phyloP scores from a whole-genome alignment of 2,329 filamentous ascomycete species.

The Teratosphaeriaceae sp. region DNA sequence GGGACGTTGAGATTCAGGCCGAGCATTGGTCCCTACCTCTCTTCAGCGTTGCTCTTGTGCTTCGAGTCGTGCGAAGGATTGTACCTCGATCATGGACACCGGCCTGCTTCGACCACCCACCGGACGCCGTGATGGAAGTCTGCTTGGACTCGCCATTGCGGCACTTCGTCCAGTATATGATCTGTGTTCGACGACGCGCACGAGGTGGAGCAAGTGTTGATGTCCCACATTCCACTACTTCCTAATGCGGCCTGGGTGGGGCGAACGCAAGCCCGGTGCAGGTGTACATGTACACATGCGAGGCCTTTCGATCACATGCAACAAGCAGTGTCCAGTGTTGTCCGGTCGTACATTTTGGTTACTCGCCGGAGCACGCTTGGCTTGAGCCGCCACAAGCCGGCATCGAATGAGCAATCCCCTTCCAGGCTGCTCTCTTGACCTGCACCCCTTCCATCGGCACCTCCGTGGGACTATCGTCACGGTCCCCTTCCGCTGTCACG shows the following conservation, averaged over 20 bases:
- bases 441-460: neutral
- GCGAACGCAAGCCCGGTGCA: too few relatives aligned
- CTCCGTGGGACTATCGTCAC: neutral
- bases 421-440: neutral
- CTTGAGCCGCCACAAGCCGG: neutral
- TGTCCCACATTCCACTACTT: neutral
- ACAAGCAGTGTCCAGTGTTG: too few relatives aligned
- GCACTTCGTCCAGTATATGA: too few relatives aligned
- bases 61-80: neutral
- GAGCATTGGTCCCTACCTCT: slow-evolving; percentile 4
- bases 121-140: slow-evolving; percentile 20
- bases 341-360: neutral
- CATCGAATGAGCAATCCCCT: neutral
- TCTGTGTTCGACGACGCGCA: neutral
- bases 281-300: too few relatives aligned
- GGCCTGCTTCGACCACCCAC: slow-evolving; percentile 17
- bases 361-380: neutral
- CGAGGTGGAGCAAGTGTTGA: neutral
- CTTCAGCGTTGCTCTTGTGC: slow-evolving; percentile 7
- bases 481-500: too few relatives aligned
- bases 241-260: too few relatives aligned
- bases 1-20: slow-evolving; percentile 5
- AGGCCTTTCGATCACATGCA: too few relatives aligned
- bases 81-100: slow-evolving; percentile 26
- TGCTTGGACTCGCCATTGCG: slow-evolving; percentile 19